phyloP scores from a whole-genome alignment of 164 flowering plant species.

The Kalanchoe fedtschenkoi region DNA sequence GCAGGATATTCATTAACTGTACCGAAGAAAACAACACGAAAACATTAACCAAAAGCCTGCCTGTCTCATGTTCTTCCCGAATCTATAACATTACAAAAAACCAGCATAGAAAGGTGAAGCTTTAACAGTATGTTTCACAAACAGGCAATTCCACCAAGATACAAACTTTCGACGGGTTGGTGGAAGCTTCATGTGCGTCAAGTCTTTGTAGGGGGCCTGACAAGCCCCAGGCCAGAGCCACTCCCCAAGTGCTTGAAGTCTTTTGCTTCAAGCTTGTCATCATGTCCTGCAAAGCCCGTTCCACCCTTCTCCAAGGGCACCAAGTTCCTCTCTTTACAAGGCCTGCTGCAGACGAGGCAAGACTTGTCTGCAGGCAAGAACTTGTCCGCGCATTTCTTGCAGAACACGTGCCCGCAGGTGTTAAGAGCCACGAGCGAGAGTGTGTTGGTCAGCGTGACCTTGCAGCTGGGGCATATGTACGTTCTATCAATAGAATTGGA shows the following conservation, averaged over 20 bases:
- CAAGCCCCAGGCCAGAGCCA: slow-evolving; percentile 77
- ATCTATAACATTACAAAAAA: slow-evolving; percentile 46
- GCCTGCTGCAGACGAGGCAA: slow-evolving; percentile 63
- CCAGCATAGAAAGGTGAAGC: not conserved
- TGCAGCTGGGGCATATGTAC: slow-evolving; percentile 84
- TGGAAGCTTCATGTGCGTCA: too few species aligned
- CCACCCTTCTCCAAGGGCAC: slow-evolving; percentile 67
- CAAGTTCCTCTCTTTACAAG: slow-evolving; percentile 64
- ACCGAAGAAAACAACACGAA: slow-evolving; percentile 18
- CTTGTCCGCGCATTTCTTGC: slow-evolving; percentile 81
- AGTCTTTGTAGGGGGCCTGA: slow-evolving; percentile 72
- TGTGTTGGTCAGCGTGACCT: slow-evolving; percentile 72
- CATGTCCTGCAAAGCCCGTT: slow-evolving; percentile 81
- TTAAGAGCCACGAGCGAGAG: slow-evolving; percentile 61
- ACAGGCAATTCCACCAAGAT: too few species aligned
- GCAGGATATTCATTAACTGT: too few species aligned
- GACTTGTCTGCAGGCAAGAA: slow-evolving; percentile 76
- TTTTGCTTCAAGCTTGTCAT: slow-evolving; percentile 66
- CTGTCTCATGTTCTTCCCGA: slow-evolving; percentile 84
- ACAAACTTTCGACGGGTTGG: too few species aligned
- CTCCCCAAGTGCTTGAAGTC: slow-evolving; percentile 92
- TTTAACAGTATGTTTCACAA: not conserved
- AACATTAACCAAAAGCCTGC: slow-evolving; percentile 80
- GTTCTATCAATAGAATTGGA: slow-evolving; percentile 31
- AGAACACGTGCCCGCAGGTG: slow-evolving; percentile 86